These are phyloP conservation scores for Lactarius trivialis DNA, from an alignment of 768 basidiomycete genomes.

Conservation along the genomic window DNA sequence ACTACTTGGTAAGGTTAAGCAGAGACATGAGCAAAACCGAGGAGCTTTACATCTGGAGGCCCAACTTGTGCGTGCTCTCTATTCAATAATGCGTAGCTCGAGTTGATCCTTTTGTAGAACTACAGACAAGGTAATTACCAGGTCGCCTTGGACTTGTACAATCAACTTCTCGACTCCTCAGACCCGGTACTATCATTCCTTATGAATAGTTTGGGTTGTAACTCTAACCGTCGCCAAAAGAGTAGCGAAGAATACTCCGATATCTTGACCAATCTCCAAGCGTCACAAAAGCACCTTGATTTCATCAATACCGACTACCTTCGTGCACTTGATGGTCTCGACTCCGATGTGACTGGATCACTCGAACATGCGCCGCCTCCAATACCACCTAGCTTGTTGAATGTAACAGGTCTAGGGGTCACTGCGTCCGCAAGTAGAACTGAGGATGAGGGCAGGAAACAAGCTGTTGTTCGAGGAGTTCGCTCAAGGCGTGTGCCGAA, in stretches of 20 bases:
- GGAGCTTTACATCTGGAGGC: conserved; percentile 78
- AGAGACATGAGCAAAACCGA: conserved; percentile 38
- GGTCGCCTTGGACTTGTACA: conserved; percentile 69
- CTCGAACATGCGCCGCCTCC: conserved; percentile 64
- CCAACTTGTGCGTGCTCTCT: conserved; percentile 59
- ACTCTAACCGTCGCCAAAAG: conserved; percentile 36
- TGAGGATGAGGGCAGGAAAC: conserved; percentile 31
- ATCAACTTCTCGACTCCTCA: conserved; percentile 69
- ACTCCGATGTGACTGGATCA: conserved; percentile 41
- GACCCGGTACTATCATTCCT: conserved; percentile 48
- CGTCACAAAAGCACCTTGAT: conserved; percentile 75
- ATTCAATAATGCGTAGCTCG: conserved; percentile 11
- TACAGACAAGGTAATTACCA: conserved; percentile 77
- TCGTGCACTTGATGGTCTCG: conserved; percentile 54
- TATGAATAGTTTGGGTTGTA: conserved; percentile 23
- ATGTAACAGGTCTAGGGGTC: conserved; percentile 26
- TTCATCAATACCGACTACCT: conserved; percentile 72
- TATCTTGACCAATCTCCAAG: conserved; percentile 77
- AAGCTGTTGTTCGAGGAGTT: conserved; percentile 37
- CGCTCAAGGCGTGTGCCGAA: conserved; percentile 64
- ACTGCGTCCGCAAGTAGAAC: conserved; percentile 30
- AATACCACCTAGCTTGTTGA: conserved; percentile 32
- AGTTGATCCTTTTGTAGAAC: conserved; percentile 38
- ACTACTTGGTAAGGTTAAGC: conserved; percentile 45
- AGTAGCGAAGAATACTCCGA: conserved; percentile 84